Evolutionary conservation across 148 eudicot species (phyloP).

Genomic region (Rhododendron simsii): DNA sequence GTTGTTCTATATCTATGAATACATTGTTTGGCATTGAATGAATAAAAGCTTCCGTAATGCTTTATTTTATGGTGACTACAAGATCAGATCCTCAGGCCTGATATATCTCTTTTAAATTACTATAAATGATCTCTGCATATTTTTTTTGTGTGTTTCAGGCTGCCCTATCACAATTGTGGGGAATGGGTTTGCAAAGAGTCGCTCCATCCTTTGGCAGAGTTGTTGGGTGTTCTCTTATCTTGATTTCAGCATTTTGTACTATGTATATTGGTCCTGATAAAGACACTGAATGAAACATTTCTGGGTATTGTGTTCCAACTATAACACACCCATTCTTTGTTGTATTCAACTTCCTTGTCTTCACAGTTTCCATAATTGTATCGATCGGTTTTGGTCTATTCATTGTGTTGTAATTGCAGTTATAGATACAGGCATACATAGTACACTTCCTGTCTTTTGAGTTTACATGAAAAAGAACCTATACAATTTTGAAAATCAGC

Average conservation of each 20-base stretch:
- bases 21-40: not conserved
- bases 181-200: slow-evolving; percentile 31
- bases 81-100: not conserved
- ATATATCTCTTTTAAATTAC: not conserved
- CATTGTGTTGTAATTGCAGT: not conserved
- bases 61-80: not conserved
- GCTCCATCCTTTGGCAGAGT: slow-evolving; percentile 43
- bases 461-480: not conserved
- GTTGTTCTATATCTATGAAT: not conserved
- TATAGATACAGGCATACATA: not conserved
- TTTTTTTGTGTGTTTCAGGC: slow-evolving; percentile 25
- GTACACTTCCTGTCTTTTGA: not conserved
- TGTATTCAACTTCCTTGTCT: slow-evolving; percentile 4
- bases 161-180: slow-evolving; percentile 44
- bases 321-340: slow-evolving; percentile 1
- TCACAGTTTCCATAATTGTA: not conserved
- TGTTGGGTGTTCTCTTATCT: slow-evolving; percentile 43
- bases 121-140: not conserved
- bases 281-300: slow-evolving; percentile 25
- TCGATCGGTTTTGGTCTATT: not conserved
- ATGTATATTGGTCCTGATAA: slow-evolving; percentile 50
- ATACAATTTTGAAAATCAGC: not conserved
- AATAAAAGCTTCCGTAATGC: not conserved
- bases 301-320: not conserved
- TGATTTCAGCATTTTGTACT: slow-evolving; percentile 45